Evolutionary conservation across 2,329 filamentous ascomycete species (phyloP).

Genomic region (Harringtonia lauricola): DNA sequence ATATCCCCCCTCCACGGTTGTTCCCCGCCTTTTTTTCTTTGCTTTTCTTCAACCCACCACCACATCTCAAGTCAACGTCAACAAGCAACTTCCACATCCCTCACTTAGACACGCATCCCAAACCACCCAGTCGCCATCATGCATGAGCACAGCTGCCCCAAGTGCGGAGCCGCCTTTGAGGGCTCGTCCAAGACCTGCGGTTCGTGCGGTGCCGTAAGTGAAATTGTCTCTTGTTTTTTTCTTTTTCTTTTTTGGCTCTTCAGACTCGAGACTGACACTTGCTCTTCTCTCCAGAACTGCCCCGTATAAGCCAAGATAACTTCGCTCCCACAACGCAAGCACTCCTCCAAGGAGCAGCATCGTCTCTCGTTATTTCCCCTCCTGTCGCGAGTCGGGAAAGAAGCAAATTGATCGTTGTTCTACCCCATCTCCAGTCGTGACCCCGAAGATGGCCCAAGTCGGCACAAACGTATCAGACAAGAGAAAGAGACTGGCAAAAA

Average conservation of each 20-base stretch:
- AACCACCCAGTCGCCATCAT: slow-evolving; percentile 16
- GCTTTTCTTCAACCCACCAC: not conserved
- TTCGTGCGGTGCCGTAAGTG: slow-evolving; percentile 46
- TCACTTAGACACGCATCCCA: no score
- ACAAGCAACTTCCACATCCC: no score
- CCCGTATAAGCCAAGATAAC: not conserved
- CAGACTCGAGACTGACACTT: not conserved
- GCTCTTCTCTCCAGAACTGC: not conserved
- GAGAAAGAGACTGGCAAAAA: no score
- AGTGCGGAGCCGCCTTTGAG: slow-evolving; percentile 38
- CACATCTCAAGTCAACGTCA: no score
- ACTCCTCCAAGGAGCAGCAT: not conserved
- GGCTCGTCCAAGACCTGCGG: slow-evolving; percentile 40
- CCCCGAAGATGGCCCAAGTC: no score
- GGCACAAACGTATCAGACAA: no score
- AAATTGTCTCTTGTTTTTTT: not conserved
- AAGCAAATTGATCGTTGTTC: no score
- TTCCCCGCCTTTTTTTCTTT: not conserved
- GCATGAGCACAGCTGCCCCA: slow-evolving; percentile 40
- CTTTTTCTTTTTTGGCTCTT: not conserved
- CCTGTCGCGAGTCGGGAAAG: no score
- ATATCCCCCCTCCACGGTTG: no score
- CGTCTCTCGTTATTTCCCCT: not conserved
- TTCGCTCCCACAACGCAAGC: not conserved
- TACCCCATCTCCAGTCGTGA: no score